A percentile compares a stretch with the other conserved stretches of the same genome.
Evolutionary conservation across 2,329 filamentous ascomycete species (phyloP).

Genomic region (Fusarium chuoi): DNA sequence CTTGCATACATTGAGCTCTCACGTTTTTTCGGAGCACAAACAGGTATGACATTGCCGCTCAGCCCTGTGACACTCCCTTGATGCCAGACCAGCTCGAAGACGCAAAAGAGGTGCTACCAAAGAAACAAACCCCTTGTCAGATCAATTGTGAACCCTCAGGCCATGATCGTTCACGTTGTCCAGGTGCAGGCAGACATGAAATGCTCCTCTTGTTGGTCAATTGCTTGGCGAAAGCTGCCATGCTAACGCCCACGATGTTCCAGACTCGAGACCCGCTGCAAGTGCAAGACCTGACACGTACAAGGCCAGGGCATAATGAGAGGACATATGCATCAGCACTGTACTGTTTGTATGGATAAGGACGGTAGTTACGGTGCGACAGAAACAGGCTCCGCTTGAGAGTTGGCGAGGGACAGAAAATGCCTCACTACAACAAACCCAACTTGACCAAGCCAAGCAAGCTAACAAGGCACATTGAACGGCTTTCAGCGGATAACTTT

Average conservation of each 20-base stretch:
- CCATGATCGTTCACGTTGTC: neutral
- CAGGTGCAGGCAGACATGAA: slow-evolving; percentile 12
- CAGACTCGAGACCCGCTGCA: slow-evolving; percentile 36
- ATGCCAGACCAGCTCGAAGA: slow-evolving; percentile 1
- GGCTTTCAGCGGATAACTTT: slow-evolving; percentile 24
- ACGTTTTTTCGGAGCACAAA: neutral
- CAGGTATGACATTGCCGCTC: neutral
- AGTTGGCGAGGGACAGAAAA: slow-evolving; percentile 35
- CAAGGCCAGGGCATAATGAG: slow-evolving; percentile 1
- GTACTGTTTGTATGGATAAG: neutral
- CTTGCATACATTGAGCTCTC: slow-evolving; percentile 12
- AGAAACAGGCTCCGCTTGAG: slow-evolving; percentile 18
- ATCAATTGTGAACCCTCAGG: neutral
- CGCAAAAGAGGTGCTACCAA: slow-evolving; percentile 6
- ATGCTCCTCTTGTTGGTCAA: slow-evolving; percentile 29
- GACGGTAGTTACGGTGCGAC: slow-evolving; percentile 28
- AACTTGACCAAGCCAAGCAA: neutral
- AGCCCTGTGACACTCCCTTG: neutral
- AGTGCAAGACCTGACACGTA: slow-evolving; percentile 22
- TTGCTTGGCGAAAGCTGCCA: slow-evolving; percentile 33
- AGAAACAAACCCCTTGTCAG: slow-evolving; percentile 2
- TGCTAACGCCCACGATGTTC: slow-evolving; percentile 29
- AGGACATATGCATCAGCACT: slow-evolving; percentile 1
- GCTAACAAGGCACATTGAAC: slow-evolving; percentile 4
- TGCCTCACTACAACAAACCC: slow-evolving; percentile 33